These are phyloP conservation scores for Neurospora sp. DNA, from an alignment of 495 filamentous ascomycete species.

Conservation along the genomic window DNA sequence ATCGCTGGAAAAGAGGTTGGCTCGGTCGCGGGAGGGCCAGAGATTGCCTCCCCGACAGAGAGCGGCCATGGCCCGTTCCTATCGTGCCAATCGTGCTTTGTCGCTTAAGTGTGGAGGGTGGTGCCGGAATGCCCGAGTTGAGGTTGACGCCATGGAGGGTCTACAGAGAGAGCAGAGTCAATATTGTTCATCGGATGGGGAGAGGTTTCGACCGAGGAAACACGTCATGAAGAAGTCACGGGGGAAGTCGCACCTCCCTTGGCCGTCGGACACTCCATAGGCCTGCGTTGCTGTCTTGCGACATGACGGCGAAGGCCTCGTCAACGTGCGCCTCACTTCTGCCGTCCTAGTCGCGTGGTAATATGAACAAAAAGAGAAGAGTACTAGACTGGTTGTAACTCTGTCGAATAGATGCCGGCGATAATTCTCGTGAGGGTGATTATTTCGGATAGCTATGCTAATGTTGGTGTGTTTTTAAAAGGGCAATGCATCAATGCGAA, in stretches of 20 bases:
- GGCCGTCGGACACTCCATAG: conserved; percentile 65
- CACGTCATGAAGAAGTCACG: neutral
- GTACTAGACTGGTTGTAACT: neutral
- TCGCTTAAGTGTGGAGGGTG: conserved; percentile 91
- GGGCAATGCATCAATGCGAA: neutral
- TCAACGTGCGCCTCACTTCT: neutral
- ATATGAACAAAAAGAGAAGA: neutral
- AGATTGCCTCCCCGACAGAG: conserved; percentile 75
- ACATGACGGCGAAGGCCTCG: conserved; percentile 40
- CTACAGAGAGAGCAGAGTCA: conserved; percentile 30
- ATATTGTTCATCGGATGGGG: neutral
- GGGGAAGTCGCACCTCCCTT: conserved; percentile 49
- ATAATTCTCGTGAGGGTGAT: neutral
- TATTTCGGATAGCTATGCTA: neutral
- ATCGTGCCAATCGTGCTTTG: conserved; percentile 65
- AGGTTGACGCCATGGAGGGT: conserved; percentile 68
- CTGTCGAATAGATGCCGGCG: neutral
- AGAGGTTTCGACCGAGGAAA: neutral
- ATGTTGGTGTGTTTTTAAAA: neutral
- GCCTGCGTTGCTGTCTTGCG: conserved; percentile 53
- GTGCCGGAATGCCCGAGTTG: conserved; percentile 76
- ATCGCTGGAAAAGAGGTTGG: conserved; percentile 74
- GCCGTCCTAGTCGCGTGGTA: neutral
- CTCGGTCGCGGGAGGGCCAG: conserved; percentile 67
- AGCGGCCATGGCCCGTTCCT: conserved; percentile 56